Percentiles rank a stretch among this genome's conserved stretches.
phyloP scores from a whole-genome alignment of 371 early-diverging fungal genomes.

The Mortierella sp. region DNA sequence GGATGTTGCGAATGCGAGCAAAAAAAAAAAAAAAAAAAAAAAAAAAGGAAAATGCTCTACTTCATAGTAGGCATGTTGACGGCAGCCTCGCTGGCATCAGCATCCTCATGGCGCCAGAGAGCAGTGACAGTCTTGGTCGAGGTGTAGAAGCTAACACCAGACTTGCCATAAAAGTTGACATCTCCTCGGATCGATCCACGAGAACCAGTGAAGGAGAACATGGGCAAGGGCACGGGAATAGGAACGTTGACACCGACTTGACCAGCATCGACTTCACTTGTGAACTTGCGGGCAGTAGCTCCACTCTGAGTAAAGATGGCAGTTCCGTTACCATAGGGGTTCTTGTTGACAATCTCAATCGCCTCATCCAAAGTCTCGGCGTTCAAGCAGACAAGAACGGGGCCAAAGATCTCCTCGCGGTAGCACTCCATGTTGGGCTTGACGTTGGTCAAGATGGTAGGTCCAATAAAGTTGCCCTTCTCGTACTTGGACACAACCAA shows the following conservation, averaged over 20 bases:
- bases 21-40: too few relatives aligned
- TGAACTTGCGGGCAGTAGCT: slow-evolving; percentile 89
- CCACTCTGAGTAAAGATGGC: slow-evolving; percentile 96
- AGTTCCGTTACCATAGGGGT: slow-evolving; percentile 97
- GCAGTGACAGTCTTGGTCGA: slow-evolving; percentile 95
- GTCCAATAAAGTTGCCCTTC: slow-evolving; percentile 95
- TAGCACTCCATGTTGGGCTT: slow-evolving; percentile 91
- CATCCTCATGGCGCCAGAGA: slow-evolving; percentile 92
- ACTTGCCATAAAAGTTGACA: slow-evolving; percentile 92
- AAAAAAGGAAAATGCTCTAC: slow-evolving; percentile 10
- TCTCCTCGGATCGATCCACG: slow-evolving; percentile 95
- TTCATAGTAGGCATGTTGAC: slow-evolving; percentile 90
- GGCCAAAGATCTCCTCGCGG: slow-evolving; percentile 97
- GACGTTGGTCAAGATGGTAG: slow-evolving; percentile 88
- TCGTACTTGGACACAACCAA: slow-evolving; percentile 75
- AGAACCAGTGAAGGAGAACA: slow-evolving; percentile 97
- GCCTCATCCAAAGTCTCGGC: slow-evolving; percentile 94
- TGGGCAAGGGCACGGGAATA: slow-evolving; percentile 95
- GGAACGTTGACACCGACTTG: slow-evolving; percentile 77
- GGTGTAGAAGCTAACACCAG: slow-evolving; percentile 90
- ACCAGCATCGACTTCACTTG: slow-evolving; percentile 91
- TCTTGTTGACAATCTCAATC: slow-evolving; percentile 89
- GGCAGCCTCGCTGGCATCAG: slow-evolving; percentile 58
- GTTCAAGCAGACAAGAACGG: slow-evolving; percentile 87
- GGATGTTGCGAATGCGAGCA: neutral